Evolutionary conservation across 345 rosid genomes (phyloP).

Genomic region (Eutrema heterophyllum): DNA sequence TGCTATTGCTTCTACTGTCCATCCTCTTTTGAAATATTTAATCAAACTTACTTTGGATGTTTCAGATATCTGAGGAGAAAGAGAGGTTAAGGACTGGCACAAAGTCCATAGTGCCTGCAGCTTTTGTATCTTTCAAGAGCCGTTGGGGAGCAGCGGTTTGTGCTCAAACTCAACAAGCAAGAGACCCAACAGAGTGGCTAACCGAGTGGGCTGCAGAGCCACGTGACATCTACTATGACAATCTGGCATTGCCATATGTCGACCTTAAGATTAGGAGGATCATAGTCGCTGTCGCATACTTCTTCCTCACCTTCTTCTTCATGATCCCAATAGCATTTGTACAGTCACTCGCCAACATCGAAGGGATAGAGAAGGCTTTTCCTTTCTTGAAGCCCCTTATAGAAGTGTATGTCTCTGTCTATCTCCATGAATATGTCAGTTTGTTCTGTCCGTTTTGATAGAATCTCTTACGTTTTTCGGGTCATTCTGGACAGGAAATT

Average conservation of each 20-base stretch:
- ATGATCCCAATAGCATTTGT: slow-evolving; percentile 92
- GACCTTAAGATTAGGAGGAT: slow-evolving; percentile 71
- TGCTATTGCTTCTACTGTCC: not conserved
- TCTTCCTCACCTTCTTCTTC: slow-evolving; percentile 95
- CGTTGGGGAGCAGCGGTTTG: slow-evolving; percentile 96
- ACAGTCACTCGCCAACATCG: slow-evolving; percentile 92
- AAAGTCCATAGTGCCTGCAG: slow-evolving; percentile 64
- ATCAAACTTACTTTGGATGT: not conserved
- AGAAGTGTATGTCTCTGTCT: slow-evolving; percentile 48
- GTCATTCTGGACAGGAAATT: slow-evolving; percentile 44
- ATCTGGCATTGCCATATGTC: slow-evolving; percentile 83
- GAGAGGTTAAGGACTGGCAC: slow-evolving; percentile 44
- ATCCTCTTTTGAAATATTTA: not conserved
- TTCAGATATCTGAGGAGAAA: slow-evolving; percentile 69
- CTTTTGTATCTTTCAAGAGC: slow-evolving; percentile 87
- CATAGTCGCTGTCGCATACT: slow-evolving; percentile 58
- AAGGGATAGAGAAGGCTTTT: slow-evolving; percentile 79
- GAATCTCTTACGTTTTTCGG: not conserved
- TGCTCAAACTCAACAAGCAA: slow-evolving; percentile 89
- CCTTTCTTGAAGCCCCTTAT: slow-evolving; percentile 80
- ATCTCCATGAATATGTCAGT: not conserved
- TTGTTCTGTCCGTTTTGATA: not conserved
- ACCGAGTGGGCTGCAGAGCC: slow-evolving; percentile 99
- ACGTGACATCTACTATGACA: slow-evolving; percentile 77
- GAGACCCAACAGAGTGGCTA: slow-evolving; percentile 84